Base-by-base conservation (phyloP, 306 rosid species). In the Amphicarpaea edgeworthii region DNA sequence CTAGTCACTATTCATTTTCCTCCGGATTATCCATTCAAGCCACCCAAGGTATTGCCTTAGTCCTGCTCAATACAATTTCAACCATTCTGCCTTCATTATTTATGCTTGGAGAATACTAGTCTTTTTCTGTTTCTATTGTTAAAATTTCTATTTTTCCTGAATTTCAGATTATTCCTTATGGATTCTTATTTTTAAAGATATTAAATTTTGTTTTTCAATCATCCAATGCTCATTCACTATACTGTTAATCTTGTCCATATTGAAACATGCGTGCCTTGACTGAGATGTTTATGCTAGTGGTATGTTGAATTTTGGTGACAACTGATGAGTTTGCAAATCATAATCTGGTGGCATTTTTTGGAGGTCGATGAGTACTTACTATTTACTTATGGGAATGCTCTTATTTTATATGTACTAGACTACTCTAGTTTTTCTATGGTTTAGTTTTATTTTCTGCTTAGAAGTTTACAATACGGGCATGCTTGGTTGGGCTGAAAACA, bases 1-100 rank as follows among this genome's bases (percentile, higher is more conserved):
- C 84, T 89, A 63, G 90, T 88, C 66, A 89, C 93, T 49, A 89
- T 92, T 84, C 97, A 92, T 79, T 92, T 92, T 81, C 97, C 97
- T 83, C 96, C 96, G 12, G 93, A 92, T 73, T 90, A 92, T 84
- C 96, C 96, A 61, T 90, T 92, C 84, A 92, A 92, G 66, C 97
- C 96, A 41, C 96, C 93, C 20, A 88, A 90, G 96, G 96, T 90
- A 80, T 50, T 77, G 16, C 50, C 40, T 53, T 37, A 11, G 16
- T 47, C 68, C 24, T 28, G 21, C 17, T 21, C 57, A 37, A 21
- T 43, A 20, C 15, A 43, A 7, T 15, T 42, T 68, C 60, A 38
- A 73, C 54, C 26, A 46, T 17, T 70, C 63, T 46, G 5, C 30
- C 45, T 59, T 43, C 51, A 7, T 62, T 17, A 65, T 58, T 38